These are phyloP conservation scores for Heliamphora exappendiculata DNA, from an alignment of 148 eudicot species.

Conservation along the genomic window DNA sequence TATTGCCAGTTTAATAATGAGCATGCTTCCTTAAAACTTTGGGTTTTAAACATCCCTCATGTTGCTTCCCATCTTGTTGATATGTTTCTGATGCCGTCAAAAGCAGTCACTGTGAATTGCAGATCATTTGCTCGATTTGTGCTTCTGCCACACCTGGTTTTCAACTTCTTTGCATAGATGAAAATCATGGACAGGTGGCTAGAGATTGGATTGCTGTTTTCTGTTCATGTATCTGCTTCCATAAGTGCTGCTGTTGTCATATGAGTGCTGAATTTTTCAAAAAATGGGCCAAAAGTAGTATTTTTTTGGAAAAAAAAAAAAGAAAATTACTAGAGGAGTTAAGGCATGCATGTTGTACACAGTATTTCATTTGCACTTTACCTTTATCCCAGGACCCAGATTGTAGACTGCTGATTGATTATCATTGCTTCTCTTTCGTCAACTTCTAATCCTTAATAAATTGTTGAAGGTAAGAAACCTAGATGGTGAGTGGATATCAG, in stretches of 20 bases:
- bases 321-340: neutral
- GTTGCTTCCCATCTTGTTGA: neutral
- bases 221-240: neutral
- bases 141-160: neutral
- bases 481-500: slow-evolving; percentile 96
- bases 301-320: neutral
- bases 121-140: neutral
- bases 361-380: no score
- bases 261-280: no score
- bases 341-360: neutral
- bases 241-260: neutral
- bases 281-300: neutral
- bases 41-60: neutral
- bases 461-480: slow-evolving; percentile 69
- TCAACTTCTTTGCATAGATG: neutral
- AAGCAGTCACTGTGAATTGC: neutral
- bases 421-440: neutral
- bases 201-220: neutral
- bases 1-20: neutral
- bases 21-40: neutral
- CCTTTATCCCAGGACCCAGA: neutral
- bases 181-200: neutral
- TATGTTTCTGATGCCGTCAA: neutral
- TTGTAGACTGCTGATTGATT: neutral
- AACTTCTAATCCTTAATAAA: neutral